Percentiles rank a stretch among this genome's conserved stretches.
Evolutionary conservation across 108 stramenopile species (phyloP).

Genomic region (Cylindrotheca closterium): DNA sequence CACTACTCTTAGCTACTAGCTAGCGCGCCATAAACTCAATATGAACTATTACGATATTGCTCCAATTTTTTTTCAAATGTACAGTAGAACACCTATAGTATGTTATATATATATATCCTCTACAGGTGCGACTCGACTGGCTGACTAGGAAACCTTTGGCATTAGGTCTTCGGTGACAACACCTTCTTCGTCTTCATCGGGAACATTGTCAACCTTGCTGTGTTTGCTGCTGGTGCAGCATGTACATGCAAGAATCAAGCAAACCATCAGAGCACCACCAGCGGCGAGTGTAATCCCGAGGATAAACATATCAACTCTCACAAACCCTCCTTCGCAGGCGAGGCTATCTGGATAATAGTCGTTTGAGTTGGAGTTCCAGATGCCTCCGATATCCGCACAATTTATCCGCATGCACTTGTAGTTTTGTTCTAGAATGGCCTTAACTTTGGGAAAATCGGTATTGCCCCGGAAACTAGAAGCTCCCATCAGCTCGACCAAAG

Average conservation of each 20-base stretch:
- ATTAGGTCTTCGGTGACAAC: no score
- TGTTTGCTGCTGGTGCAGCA: no score
- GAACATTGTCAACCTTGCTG: no score
- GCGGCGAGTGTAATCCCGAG: not conserved
- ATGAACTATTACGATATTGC: no score
- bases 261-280: not conserved
- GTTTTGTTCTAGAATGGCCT: constrained; percentile 59
- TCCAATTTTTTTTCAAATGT: no score
- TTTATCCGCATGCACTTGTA: constrained; percentile 56
- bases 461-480: constrained; percentile 17
- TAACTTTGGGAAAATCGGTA: constrained; percentile 43
- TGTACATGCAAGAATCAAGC: not conserved
- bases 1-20: no score
- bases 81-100: no score
- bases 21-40: no score
- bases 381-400: constrained; percentile 63
- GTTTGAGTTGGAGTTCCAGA: constrained; percentile 25
- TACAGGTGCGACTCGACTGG: no score
- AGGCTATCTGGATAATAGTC: constrained; percentile 12
- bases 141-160: no score
- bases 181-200: no score
- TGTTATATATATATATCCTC: no score
- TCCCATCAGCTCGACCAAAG: constrained; percentile 53
- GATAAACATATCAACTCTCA: not conserved
- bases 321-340: not conserved